These are phyloP conservation scores for Bauhinia variegata DNA, from an alignment of 306 rosid species.

Conservation along the genomic window DNA sequence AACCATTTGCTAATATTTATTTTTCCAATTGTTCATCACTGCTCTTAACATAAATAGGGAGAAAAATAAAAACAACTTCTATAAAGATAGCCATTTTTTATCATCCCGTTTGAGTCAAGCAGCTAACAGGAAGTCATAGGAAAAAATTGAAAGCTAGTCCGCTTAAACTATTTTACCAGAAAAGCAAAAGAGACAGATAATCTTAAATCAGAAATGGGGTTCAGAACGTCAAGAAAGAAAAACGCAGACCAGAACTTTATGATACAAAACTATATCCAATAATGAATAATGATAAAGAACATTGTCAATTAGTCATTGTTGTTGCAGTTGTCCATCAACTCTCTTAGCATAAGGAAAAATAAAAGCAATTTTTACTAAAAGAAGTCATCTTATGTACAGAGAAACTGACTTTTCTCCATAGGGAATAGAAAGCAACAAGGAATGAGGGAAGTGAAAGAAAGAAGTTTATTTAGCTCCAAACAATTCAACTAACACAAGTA, in stretches of 20 bases:
- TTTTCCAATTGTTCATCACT: no score
- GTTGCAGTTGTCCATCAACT: not conserved
- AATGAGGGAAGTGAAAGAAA: not conserved
- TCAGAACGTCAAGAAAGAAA: not conserved
- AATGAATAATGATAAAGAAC: not conserved
- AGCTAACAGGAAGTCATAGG: no score
- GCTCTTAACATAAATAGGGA: no score
- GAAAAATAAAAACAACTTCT: no score
- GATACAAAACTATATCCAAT: not conserved
- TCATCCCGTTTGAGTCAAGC: no score
- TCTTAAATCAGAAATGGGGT: not conserved
- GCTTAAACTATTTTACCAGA: not conserved
- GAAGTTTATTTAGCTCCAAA: not conserved
- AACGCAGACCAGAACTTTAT: not conserved
- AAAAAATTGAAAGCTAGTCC: not conserved
- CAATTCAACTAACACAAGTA: not conserved
- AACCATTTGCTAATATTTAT: no score
- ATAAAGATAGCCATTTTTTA: no score
- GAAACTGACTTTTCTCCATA: not conserved
- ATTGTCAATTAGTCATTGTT: not conserved
- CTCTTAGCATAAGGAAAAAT: not conserved
- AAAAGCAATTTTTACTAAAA: not conserved
- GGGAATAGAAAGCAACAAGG: not conserved
- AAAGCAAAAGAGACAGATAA: not conserved
- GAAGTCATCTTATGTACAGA: conserved; percentile 12